Conservation (phyloP, 2,329 filamentous ascomycete species). For the Periconia digitata region DNA sequence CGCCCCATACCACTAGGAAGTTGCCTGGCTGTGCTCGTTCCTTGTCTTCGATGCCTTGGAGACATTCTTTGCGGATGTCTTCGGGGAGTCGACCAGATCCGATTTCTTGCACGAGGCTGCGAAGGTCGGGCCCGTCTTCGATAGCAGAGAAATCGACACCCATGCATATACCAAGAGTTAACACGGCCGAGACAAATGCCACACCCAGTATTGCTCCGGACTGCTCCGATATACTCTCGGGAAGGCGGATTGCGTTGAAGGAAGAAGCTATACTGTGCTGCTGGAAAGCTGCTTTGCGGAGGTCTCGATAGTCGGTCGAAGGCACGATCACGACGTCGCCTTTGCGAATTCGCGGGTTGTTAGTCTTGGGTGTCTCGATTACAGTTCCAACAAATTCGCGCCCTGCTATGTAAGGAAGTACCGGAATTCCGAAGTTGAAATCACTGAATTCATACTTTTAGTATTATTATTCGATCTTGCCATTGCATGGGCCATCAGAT, state of each 20-base stretch:
- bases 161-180: constrained; percentile 69
- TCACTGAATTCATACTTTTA: constrained; percentile 50
- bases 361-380: background rate
- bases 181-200: constrained; percentile 68
- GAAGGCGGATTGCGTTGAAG: constrained; percentile 67
- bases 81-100: constrained; percentile 54
- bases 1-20: constrained; percentile 76
- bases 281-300: constrained; percentile 72
- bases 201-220: constrained; percentile 67
- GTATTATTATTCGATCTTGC: background rate
- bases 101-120: constrained; percentile 53
- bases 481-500: background rate
- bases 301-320: constrained; percentile 73
- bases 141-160: constrained; percentile 64
- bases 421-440: constrained; percentile 69
- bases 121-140: constrained; percentile 61
- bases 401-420: constrained; percentile 68
- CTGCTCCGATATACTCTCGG: constrained; percentile 54
- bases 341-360: constrained; percentile 1
- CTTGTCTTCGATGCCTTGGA: constrained; percentile 53
- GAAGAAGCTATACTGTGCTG: constrained; percentile 66
- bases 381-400: constrained; percentile 64
- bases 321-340: constrained; percentile 55
- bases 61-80: constrained; percentile 66
- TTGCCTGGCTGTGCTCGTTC: constrained; percentile 64